Conservation (phyloP, 106 monocot species). For the Hemerocallis citrina region DNA sequence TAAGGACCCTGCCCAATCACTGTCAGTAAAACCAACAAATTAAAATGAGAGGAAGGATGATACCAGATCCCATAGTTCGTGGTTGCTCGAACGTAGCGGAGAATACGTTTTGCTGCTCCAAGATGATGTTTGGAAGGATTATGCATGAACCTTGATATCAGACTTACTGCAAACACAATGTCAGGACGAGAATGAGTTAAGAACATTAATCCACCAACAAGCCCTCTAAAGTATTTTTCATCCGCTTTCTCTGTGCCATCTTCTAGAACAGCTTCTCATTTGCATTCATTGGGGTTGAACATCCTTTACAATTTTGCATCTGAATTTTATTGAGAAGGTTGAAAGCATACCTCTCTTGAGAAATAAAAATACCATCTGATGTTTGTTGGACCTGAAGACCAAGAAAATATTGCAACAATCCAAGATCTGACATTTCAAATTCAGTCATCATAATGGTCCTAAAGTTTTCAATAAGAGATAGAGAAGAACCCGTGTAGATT, state of each 20-base stretch:
- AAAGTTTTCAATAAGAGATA: not conserved
- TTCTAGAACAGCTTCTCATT: not conserved
- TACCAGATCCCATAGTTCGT: constrained; percentile 14
- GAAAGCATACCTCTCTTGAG: constrained; percentile 2
- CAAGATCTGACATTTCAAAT: constrained; percentile 11
- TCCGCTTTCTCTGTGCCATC: constrained; percentile 1
- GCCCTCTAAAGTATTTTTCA: not conserved
- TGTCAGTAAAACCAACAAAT: constrained; percentile 12
- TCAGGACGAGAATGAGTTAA: constrained; percentile 7
- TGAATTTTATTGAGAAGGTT: not conserved
- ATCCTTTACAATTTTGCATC: not conserved
- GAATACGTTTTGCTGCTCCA: constrained; percentile 11
- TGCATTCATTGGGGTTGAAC: not conserved
- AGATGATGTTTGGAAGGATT: constrained; percentile 7
- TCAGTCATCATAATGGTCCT: not conserved
- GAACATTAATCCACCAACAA: constrained; percentile 7
- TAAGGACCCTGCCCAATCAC: constrained; percentile 10
- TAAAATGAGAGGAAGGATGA: not conserved
- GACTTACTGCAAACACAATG: constrained; percentile 4
- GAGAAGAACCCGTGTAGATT: constrained; percentile 2
- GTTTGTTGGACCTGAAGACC: constrained; percentile 6
- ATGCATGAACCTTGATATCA: constrained; percentile 23
- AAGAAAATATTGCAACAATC: constrained; percentile 9
- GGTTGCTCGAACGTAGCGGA: constrained; percentile 8
- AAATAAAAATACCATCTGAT: constrained; percentile 8